Base-by-base conservation (phyloP, 2,329 filamentous ascomycete species). In the Chrysoporthe puriensis region DNA sequence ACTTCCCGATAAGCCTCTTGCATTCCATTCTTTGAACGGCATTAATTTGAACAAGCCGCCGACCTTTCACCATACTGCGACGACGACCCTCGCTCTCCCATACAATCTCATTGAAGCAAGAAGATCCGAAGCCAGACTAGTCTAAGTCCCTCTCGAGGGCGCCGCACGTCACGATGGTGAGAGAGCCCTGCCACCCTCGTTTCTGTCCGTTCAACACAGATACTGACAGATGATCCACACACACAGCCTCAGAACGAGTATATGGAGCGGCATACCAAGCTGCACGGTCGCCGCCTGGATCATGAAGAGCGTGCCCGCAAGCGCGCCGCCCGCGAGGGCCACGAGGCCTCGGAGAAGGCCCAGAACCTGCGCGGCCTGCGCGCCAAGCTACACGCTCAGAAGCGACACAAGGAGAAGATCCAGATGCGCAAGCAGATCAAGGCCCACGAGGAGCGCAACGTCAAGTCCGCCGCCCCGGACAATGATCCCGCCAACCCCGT, bases 331-430 rank as follows among this genome's bases (percentile, higher is more conserved):
- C 91, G 96, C 82, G 93, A 97, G 83, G 91, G 89, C 69, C 95
- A 99, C 85, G 90, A 94, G 81, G 88, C 88, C 66, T 96, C 92
- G 62, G 87, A 96, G 77, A 91, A 97, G 82, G 94, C 96, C 34
- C 95, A 98, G 85, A 97, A 96, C 80, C 86, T 97, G 76, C 91
- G 92, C 70, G 96, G 96, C 72, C 88, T 98, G 74, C 87, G 93
- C 71, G 96, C 96, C 73, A 99, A 99, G 86, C 84, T 97, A 76
- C 90, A 96, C 83, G 91, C 95, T 80, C 90, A 98, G 87, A 93
- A 94, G 85, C 89, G 96, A 36, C 92, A 94, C 83, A 91, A 94
- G 79, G 94, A 99, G 85, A 99, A 99, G 90, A 97, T 97, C 78
- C 93, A 97, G 86, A 94, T 97, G 91, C 91, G 91, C 81, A 97